These are phyloP conservation scores for Hypholoma sublateritium DNA, from an alignment of 768 basidiomycete genomes.

Conservation along the genomic window DNA sequence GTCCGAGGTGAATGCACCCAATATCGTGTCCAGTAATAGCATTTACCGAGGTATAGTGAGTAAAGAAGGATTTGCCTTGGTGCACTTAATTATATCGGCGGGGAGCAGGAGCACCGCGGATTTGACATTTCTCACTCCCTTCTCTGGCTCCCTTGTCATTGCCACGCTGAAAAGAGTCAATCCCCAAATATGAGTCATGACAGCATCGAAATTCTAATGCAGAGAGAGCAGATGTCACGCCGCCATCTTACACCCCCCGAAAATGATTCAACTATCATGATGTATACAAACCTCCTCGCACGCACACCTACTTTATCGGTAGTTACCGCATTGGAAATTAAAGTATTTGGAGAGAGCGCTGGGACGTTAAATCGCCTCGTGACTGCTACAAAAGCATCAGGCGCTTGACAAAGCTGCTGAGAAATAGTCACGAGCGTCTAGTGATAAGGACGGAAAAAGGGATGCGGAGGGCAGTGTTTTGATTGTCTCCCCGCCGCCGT, in stretches of 20 bases:
- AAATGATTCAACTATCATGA: not conserved
- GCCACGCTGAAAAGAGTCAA: not conserved
- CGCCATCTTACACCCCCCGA: not conserved
- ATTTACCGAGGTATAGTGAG: constrained; percentile 3
- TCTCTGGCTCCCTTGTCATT: not conserved
- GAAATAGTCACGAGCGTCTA: not conserved
- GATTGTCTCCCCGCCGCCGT: not conserved
- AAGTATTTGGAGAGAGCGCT: too few relatives aligned
- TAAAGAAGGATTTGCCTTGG: not conserved
- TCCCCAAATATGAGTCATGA: not conserved
- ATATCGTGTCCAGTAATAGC: not conserved
- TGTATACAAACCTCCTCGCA: not conserved
- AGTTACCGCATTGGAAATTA: too few relatives aligned
- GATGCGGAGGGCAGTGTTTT: not conserved
- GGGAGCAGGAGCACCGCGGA: constrained; percentile 6
- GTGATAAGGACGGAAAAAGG: not conserved
- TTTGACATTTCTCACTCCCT: not conserved
- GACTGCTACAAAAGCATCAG: not conserved
- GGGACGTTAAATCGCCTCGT: not conserved
- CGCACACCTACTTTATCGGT: not conserved
- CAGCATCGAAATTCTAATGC: not conserved
- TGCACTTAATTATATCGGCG: constrained; percentile 4
- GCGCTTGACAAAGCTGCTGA: not conserved
- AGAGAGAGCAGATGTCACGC: not conserved
- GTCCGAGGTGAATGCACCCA: constrained; percentile 4